phyloP scores from a whole-genome alignment of 768 basidiomycete species.

The Panaeolus papilionaceus region DNA sequence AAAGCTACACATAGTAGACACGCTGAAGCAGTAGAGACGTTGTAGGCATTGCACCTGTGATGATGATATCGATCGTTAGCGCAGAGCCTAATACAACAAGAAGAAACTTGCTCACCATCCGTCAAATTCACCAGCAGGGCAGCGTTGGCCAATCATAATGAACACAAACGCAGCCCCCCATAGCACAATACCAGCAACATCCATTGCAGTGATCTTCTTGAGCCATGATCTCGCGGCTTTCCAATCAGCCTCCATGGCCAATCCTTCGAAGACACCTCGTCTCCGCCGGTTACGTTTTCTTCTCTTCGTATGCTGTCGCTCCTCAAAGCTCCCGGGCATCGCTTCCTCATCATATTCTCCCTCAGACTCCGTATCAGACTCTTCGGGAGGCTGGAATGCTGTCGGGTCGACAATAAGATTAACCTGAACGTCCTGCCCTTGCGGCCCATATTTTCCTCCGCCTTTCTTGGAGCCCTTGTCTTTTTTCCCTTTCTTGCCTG shows the following conservation, averaged over 20 bases:
- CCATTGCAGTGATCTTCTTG: slow-evolving; percentile 58
- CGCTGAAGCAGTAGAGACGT: slow-evolving; percentile 65
- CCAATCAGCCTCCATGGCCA: slow-evolving; percentile 73
- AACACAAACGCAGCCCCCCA: slow-evolving; percentile 69
- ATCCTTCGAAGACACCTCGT: slow-evolving; percentile 60
- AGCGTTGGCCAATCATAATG: slow-evolving; percentile 65
- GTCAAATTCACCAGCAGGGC: slow-evolving; percentile 64
- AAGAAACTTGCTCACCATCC: slow-evolving; percentile 59
- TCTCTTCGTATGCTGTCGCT: slow-evolving; percentile 30
- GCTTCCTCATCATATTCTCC: slow-evolving; percentile 44
- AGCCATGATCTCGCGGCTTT: slow-evolving; percentile 56
- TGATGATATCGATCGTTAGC: slow-evolving; percentile 14
- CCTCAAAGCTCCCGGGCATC: slow-evolving; percentile 42
- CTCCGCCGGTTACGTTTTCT: slow-evolving; percentile 49
- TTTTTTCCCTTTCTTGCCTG: slow-evolving; percentile 46
- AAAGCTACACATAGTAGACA: slow-evolving; percentile 65
- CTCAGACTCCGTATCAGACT: slow-evolving; percentile 44
- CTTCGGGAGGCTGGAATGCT: slow-evolving; percentile 50
- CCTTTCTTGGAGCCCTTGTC: slow-evolving; percentile 43
- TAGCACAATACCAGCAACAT: slow-evolving; percentile 50
- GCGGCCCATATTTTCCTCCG: slow-evolving; percentile 38
- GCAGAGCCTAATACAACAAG: not conserved
- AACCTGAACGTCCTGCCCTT: slow-evolving; percentile 63
- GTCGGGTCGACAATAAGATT: slow-evolving; percentile 76
- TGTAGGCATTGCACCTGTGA: slow-evolving; percentile 76